phyloP scores from a whole-genome alignment of 371 early-diverging fungal genomes.

The Mortierella sp. region DNA sequence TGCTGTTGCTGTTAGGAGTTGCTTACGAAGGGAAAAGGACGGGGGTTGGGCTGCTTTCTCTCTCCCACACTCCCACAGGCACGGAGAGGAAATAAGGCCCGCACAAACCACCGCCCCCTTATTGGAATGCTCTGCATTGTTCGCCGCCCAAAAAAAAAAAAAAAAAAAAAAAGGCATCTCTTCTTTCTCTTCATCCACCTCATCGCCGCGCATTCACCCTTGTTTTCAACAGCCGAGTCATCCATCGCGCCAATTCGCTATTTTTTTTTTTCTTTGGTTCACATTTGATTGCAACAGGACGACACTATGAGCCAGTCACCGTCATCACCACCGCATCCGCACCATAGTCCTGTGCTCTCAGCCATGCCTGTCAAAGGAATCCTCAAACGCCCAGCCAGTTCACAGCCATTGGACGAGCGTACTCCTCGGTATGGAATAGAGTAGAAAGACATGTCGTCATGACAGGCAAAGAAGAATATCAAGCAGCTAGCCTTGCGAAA shows the following conservation, averaged over 20 bases:
- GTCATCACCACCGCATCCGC: constrained; percentile 16
- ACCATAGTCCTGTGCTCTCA: constrained; percentile 23
- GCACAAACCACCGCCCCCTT: no score
- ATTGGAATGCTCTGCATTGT: no score
- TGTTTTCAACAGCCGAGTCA: no score
- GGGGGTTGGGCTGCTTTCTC: no score
- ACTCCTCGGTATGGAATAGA: constrained; percentile 32
- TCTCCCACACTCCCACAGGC: no score
- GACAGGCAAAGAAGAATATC: no score
- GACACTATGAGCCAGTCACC: constrained; percentile 3
- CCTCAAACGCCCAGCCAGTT: constrained; percentile 56
- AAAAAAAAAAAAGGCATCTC: neutral
- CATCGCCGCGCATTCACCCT: neutral
- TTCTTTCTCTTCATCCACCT: neutral
- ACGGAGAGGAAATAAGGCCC: no score
- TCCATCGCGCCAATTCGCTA: no score
- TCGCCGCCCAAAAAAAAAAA: neutral
- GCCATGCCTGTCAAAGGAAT: constrained; percentile 66
- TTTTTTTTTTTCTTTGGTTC: neutral
- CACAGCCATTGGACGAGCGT: constrained; percentile 35
- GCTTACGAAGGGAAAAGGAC: no score
- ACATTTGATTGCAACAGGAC: neutral
- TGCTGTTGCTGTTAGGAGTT: no score
- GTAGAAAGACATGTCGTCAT: neutral
- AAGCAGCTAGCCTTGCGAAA: no score